These are phyloP conservation scores for Citeromyces matritensis DNA, from an alignment of 805 yeast genomes.

Conservation along the genomic window DNA sequence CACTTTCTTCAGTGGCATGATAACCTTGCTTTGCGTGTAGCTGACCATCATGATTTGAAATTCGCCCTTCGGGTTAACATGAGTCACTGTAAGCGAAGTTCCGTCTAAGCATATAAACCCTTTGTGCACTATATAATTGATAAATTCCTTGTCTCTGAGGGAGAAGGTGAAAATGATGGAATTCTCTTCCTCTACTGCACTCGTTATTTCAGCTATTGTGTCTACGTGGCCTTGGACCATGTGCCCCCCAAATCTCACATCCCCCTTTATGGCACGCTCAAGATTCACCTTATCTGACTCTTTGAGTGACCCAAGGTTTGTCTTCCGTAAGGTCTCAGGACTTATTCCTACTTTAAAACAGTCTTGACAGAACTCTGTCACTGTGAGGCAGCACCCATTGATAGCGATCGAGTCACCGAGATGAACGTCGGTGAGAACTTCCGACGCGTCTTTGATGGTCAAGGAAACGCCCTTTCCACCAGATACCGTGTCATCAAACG, in stretches of 20 bases:
- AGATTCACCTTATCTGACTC: slow-evolving; percentile 58
- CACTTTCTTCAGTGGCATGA: slow-evolving; percentile 46
- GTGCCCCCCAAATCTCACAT: slow-evolving; percentile 90
- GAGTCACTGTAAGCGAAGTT: slow-evolving; percentile 76
- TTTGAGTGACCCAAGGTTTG: slow-evolving; percentile 53
- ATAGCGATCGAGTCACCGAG: slow-evolving; percentile 89
- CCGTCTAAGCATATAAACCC: slow-evolving; percentile 94
- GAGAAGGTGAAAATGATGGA: slow-evolving; percentile 65
- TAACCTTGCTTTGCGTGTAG: slow-evolving; percentile 75
- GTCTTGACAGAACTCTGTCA: slow-evolving; percentile 52
- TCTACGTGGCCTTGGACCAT: slow-evolving; percentile 97
- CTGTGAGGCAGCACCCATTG: slow-evolving; percentile 86
- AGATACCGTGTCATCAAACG: slow-evolving; percentile 28
- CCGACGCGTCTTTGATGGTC: slow-evolving; percentile 42
- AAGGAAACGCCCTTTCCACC: slow-evolving; percentile 71
- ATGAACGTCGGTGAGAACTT: slow-evolving; percentile 66
- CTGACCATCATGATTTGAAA: slow-evolving; percentile 87
- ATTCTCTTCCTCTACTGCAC: slow-evolving; percentile 47
- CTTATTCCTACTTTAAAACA: slow-evolving; percentile 83
- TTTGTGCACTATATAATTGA: slow-evolving; percentile 78
- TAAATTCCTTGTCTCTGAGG: slow-evolving; percentile 44
- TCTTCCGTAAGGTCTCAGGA: slow-evolving; percentile 78
- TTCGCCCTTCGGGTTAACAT: slow-evolving; percentile 39
- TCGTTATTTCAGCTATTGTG: slow-evolving; percentile 57
- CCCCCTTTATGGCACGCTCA: slow-evolving; percentile 78